Base-by-base conservation (phyloP, 176 grass and related monocot genomes). In the Ensete ventricosum region DNA sequence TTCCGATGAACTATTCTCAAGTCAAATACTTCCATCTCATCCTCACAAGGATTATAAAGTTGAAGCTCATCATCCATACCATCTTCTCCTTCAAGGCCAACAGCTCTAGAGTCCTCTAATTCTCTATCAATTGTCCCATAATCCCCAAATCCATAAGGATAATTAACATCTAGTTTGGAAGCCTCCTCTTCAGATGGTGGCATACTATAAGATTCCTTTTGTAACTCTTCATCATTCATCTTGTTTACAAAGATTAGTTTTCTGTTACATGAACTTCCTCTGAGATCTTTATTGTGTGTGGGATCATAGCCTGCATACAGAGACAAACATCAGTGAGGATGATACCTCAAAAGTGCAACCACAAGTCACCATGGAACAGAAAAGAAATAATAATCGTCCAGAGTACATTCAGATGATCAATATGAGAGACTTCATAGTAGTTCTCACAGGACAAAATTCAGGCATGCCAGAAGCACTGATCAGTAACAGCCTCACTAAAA, bases 1-100 rank as follows among this genome's bases (percentile, higher is more conserved):
- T 89, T 99, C 67, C 90, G 91, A 85, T 99, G 95, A 81, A 99
- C 83, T 81, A 99, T 91, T 88, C 95, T 91, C 86, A 99, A 74
- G 78, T 99, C 84, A 89, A 99, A 99, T 84, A 85, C 77, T 80
- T 99, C 95, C 12, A 64, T 22, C 48, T 94, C 93, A 88, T 99
- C 90, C 78, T 27, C 79, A 11, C 55, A 65, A 81, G 88, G 91
- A 85, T 94, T 77, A 57, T 72, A 82, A 64, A 99, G 64, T 72
- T 81, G 64, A 73, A 88, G 73, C 66, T 91, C 76, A 82, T 91
- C 76, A 79, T 62, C 76, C 62, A 67, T 81, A 82, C 91, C 84
- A 72, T 91, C 86, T 77, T 89, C 88, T 74, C 77, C 82, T 34
- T 71, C 76, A 68, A 84, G 73, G 6, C 14, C 53, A 62, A 20